Evolutionary conservation across 257 asterid genomes (phyloP).

Genomic region (Nicotiana tomentosiformis): DNA sequence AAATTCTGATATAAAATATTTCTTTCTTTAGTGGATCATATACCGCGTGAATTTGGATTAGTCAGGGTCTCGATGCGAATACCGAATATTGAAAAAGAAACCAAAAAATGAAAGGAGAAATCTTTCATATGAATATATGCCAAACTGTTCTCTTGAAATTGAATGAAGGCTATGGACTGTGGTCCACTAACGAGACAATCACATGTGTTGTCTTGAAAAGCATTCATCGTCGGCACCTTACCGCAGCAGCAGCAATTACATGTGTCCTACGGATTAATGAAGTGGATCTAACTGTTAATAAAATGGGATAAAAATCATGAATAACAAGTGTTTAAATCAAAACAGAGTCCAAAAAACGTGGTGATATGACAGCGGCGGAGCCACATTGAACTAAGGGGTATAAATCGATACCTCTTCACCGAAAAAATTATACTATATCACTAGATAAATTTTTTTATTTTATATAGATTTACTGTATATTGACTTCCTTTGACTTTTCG

Average conservation of each 20-base stretch:
- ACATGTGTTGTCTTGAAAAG: slow-evolving; percentile 1
- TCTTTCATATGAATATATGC: neutral
- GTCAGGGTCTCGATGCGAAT: fast-evolving
- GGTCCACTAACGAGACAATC: slow-evolving; percentile 2
- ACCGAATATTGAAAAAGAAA: too few relatives aligned
- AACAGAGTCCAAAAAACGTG: neutral
- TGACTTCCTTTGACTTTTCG: too few relatives aligned
- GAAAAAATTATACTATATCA: too few relatives aligned
- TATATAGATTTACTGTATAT: too few relatives aligned
- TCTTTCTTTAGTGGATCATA: too few relatives aligned
- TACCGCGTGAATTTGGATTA: fast-evolving
- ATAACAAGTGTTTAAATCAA: neutral
- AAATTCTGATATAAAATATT: too few relatives aligned
- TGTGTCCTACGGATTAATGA: neutral
- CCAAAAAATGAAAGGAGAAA: too few relatives aligned
- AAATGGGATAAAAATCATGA: neutral
- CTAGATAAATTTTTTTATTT: too few relatives aligned
- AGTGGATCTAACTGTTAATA: neutral
- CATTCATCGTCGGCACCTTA: neutral
- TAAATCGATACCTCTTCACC: too few relatives aligned
- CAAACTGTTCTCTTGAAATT: neutral
- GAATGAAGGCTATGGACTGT: neutral
- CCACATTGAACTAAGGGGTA: too few relatives aligned
- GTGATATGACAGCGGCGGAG: neutral
- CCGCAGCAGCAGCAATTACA: neutral